phyloP scores from a whole-genome alignment of 768 basidiomycete species.

The Dacryopinax primogenitus region DNA sequence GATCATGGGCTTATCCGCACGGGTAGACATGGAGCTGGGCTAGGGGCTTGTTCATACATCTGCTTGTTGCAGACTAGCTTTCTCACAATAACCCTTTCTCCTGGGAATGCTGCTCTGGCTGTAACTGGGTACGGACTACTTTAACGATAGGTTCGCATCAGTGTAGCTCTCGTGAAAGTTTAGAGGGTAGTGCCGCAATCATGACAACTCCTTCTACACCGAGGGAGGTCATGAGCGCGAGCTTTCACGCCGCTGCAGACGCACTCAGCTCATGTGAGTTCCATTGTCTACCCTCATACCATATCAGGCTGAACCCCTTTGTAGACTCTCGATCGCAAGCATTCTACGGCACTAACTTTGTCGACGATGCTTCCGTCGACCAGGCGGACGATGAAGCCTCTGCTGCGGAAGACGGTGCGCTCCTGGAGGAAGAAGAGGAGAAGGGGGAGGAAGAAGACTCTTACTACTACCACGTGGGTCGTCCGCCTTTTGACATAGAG shows the following conservation, averaged over 20 bases:
- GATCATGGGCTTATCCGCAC: too few relatives aligned
- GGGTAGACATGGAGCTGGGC: too few relatives aligned
- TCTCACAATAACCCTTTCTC: too few relatives aligned
- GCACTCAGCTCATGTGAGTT: neutral
- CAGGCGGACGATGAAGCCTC: neutral
- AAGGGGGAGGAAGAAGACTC: neutral
- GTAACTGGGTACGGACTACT: too few relatives aligned
- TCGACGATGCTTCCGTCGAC: neutral
- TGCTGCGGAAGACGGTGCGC: neutral
- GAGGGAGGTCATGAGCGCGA: neutral
- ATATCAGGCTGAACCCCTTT: neutral
- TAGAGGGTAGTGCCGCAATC: too few relatives aligned
- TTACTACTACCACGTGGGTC: neutral
- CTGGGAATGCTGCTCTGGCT: too few relatives aligned
- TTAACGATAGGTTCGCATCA: too few relatives aligned
- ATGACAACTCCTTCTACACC: neutral
- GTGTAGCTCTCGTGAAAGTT: too few relatives aligned
- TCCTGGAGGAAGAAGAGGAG: neutral
- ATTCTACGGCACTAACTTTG: neutral
- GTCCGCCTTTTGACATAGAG: too few relatives aligned
- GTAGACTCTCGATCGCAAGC: neutral
- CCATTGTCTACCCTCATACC: neutral
- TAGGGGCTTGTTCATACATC: too few relatives aligned
- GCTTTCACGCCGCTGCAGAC: neutral
- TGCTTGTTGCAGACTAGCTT: too few relatives aligned